Conservation (phyloP, 305 asterid genomes). For the Salvia sclarea region DNA sequence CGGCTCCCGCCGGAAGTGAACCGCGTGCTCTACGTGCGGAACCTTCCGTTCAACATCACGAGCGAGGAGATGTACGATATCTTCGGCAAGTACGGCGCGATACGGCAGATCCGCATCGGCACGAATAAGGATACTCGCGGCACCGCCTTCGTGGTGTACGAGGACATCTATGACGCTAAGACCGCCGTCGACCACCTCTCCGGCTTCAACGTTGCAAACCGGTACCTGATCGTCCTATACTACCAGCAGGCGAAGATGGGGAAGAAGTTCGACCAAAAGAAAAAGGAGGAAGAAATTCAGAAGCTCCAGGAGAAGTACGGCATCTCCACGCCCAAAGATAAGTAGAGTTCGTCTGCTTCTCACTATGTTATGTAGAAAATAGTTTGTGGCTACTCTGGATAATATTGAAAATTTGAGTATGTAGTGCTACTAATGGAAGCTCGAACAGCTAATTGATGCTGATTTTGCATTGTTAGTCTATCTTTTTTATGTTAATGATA, state of each 20-base stretch:
- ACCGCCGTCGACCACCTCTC: slow-evolving; percentile 94
- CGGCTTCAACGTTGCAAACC: slow-evolving; percentile 91
- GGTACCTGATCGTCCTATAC: slow-evolving; percentile 83
- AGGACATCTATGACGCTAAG: slow-evolving; percentile 96
- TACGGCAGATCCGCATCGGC: slow-evolving; percentile 87
- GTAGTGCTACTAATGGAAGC: too few species aligned
- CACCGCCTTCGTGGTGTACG: slow-evolving; percentile 93
- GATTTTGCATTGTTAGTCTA: too few species aligned
- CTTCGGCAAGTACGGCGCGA: slow-evolving; percentile 94
- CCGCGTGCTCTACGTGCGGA: slow-evolving; percentile 81
- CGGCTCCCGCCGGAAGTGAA: slow-evolving; percentile 99
- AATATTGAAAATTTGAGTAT: too few species aligned
- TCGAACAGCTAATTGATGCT: too few species aligned
- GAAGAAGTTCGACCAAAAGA: slow-evolving; percentile 91
- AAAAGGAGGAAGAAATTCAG: slow-evolving; percentile 77
- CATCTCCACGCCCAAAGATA: slow-evolving; percentile 39
- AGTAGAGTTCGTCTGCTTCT: slow-evolving; percentile 11
- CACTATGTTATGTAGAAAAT: too few species aligned
- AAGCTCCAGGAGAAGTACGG: slow-evolving; percentile 80
- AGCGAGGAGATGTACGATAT: slow-evolving; percentile 99
- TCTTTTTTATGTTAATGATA: too few species aligned
- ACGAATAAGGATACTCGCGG: slow-evolving; percentile 96
- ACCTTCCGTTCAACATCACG: slow-evolving; percentile 89
- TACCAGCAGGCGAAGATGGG: slow-evolving; percentile 98
- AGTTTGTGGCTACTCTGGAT: too few species aligned